These are phyloP conservation scores for Ephemerocybe angulata DNA, from an alignment of 768 basidiomycete genomes.

Conservation along the genomic window DNA sequence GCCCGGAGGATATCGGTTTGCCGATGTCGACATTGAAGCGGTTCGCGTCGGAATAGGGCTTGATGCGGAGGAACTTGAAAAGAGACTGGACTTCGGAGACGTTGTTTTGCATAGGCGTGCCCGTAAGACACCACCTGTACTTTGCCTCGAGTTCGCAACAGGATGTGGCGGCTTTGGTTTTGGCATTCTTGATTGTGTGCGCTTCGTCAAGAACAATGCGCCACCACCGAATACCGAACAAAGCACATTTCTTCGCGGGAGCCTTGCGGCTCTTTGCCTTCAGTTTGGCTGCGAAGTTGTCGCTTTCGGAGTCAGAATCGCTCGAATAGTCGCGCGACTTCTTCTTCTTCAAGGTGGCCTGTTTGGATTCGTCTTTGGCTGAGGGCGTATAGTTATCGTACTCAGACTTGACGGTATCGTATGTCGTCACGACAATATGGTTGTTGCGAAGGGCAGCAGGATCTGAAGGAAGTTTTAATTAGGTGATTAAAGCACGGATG, in stretches of 20 bases:
- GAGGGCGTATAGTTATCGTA: conserved; percentile 49
- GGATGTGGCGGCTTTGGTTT: conserved; percentile 72
- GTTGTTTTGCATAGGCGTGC: conserved; percentile 87
- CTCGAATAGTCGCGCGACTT: conserved; percentile 29
- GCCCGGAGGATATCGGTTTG: conserved; percentile 71
- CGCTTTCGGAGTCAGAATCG: conserved; percentile 32
- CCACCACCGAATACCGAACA: conserved; percentile 82
- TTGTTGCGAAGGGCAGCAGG: conserved; percentile 47
- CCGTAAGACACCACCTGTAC: conserved; percentile 87
- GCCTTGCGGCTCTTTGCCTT: conserved; percentile 33
- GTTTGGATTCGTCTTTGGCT: conserved; percentile 53
- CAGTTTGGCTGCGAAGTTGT: conserved; percentile 43
- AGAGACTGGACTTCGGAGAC: conserved; percentile 88
- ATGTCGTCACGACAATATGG: conserved; percentile 85
- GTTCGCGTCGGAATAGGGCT: conserved; percentile 75
- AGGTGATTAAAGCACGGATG: not conserved
- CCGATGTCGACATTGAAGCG: conserved; percentile 78
- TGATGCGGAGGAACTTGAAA: conserved; percentile 82
- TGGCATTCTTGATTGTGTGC: conserved; percentile 89
- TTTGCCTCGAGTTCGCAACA: conserved; percentile 75
- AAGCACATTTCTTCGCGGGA: conserved; percentile 45
- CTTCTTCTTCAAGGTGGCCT: conserved; percentile 36
- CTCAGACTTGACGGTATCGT: conserved; percentile 80
- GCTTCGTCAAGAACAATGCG: conserved; percentile 90
- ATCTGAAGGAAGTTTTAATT: conserved; percentile 36